Percentiles rank a stretch among this genome's conserved stretches.
Conservation (phyloP, 345 rosid species). For the Eutrema yunnanense region DNA sequence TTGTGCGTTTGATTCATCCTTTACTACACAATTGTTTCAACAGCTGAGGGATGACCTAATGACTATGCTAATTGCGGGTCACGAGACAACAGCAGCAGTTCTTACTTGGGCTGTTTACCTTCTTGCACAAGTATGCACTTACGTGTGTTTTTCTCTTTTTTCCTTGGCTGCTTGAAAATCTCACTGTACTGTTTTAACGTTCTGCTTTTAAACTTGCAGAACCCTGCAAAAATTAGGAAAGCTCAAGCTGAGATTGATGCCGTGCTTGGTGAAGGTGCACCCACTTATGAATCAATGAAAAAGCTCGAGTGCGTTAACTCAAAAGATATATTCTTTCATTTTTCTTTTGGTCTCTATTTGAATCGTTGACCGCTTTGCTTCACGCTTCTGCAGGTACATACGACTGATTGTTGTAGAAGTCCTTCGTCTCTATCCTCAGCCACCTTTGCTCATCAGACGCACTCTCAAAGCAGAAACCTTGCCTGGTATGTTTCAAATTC, state of each 20-base stretch:
- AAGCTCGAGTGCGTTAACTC: conserved; percentile 57
- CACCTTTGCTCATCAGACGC: conserved; percentile 86
- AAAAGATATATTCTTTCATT: background rate
- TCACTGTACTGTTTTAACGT: background rate
- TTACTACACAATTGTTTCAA: background rate
- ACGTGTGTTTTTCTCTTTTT: background rate
- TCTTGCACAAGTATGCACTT: conserved; percentile 68
- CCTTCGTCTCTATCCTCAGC: conserved; percentile 93
- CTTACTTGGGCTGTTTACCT: conserved; percentile 95
- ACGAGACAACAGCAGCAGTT: conserved; percentile 96
- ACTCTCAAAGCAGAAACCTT: conserved; percentile 60
- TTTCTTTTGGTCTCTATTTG: background rate
- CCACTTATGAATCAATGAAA: conserved; percentile 62
- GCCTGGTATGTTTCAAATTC: conserved; percentile 49
- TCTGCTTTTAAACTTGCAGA: conserved; percentile 39
- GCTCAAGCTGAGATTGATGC: conserved; percentile 87
- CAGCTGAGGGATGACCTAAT: conserved; percentile 92
- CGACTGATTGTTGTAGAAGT: conserved; percentile 77
- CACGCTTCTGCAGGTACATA: conserved; percentile 49
- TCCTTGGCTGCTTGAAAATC: background rate
- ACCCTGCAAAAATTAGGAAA: conserved; percentile 67
- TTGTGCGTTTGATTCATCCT: background rate
- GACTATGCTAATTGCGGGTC: conserved; percentile 96
- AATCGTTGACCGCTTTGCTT: background rate
- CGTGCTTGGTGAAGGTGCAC: conserved; percentile 59